Base-by-base conservation (phyloP, 208 protist genomes). In the Acanthamoeba lenticulata region DNA sequence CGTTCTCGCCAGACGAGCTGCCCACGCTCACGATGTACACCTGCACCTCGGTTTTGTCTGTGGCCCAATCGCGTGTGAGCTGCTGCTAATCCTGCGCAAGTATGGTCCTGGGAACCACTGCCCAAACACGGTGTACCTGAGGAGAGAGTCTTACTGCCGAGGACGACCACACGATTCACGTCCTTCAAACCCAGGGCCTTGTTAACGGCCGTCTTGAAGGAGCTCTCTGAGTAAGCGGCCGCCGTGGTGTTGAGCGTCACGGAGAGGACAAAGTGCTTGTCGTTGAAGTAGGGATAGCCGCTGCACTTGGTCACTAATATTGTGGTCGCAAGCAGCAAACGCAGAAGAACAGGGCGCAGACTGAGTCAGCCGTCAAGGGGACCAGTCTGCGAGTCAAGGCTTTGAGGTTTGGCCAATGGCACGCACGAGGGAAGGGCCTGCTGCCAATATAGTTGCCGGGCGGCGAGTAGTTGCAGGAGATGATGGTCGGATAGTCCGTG, bases 271-370 rank as follows among this genome's bases (percentile, higher is more conserved):
- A 74, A 74, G n/a, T 74, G 15, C 19, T 34, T 19, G 65, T 74
- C n/a, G 27, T 40, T 74, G 65, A 74, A 74, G 65, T 74, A 74
- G 65, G 65, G 65, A n/a, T 74, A 74, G 65, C 36, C 11, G 65
- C n/a, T 9, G 11, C 65, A 74, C 5, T 11, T 74, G 27, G 65
- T 74, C 65, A 74, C 65, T 74, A 60, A 21, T 60, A 21, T 60
- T 27, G 52, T 21, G 15, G 21, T 60, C 52, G n/a, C n/a, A n/a
- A n/a, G n/a, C n/a, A n/a, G n/a, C n/a, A n/a, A n/a, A n/a, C n/a
- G n/a, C n/a, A n/a, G n/a, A n/a, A n/a, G n/a, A n/a, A n/a, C n/a
- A n/a, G n/a, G n/a, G n/a, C n/a, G n/a, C n/a, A n/a, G n/a, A n/a
- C n/a, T n/a, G n/a, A n/a, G n/a, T n/a, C n/a, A n/a, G 21, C 52